A percentile compares a stretch with the other conserved stretches of the same genome.
phyloP scores from a whole-genome alignment of 2,329 filamentous ascomycete species.

The Ampelomyces quisqualis region DNA sequence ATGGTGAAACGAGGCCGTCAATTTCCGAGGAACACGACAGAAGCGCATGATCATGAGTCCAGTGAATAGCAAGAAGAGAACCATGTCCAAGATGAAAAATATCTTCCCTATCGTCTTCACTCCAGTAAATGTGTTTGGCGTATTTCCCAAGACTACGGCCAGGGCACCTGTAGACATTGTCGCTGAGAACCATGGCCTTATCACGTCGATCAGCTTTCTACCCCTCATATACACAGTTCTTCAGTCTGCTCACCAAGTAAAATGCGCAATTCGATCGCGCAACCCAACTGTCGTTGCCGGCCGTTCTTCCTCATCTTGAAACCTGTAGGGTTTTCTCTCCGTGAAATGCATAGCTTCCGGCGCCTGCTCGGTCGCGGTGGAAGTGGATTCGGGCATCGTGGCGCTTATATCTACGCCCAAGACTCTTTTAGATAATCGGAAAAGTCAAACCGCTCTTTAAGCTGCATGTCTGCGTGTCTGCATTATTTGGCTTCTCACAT shows the following conservation, averaged over 20 bases:
- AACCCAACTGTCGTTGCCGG: conserved; percentile 22
- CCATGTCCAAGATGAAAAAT: conserved; percentile 67
- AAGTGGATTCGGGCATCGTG: too few species aligned
- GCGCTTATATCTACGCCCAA: too few species aligned
- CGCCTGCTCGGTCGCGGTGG: neutral
- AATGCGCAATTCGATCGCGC: conserved; percentile 28
- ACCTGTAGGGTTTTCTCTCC: conserved; percentile 17
- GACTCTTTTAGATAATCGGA: too few species aligned
- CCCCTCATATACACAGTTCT: neutral
- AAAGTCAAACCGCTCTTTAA: too few species aligned
- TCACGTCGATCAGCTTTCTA: neutral
- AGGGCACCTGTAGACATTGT: conserved; percentile 75
- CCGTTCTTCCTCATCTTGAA: conserved; percentile 14
- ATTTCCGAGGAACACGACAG: conserved; percentile 56
- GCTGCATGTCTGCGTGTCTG: too few species aligned
- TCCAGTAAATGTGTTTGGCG: conserved; percentile 64
- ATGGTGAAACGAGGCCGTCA: conserved; percentile 61
- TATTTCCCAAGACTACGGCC: conserved; percentile 63
- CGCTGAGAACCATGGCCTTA: conserved; percentile 61
- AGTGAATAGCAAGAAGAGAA: conserved; percentile 62
- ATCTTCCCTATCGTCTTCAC: conserved; percentile 64
- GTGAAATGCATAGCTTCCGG: conserved; percentile 18
- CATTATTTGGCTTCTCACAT: too few species aligned
- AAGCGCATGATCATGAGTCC: conserved; percentile 61
- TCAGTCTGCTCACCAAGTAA: conserved; percentile 26